Conservation (phyloP, 805 yeast genomes). For the Middelhovenomyces tepae region DNA sequence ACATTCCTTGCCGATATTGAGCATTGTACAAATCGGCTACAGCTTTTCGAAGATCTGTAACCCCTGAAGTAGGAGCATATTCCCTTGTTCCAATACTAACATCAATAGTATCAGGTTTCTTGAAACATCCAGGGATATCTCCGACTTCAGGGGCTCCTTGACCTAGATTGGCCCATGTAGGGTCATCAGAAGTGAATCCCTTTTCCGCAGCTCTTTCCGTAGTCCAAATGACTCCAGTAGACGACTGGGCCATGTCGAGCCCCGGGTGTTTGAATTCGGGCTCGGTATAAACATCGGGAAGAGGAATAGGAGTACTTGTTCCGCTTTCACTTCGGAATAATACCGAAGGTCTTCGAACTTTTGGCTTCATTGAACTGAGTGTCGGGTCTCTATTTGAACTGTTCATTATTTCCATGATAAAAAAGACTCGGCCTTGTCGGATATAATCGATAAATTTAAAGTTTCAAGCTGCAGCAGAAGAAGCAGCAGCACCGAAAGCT, state of each 20-base stretch:
- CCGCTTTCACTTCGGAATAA: constrained; percentile 20
- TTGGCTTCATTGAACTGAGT: no score
- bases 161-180: constrained; percentile 50
- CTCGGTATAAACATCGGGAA: constrained; percentile 21
- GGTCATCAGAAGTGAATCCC: constrained; percentile 37
- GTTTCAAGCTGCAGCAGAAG: no score
- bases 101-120: constrained; percentile 41
- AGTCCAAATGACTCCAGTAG: constrained; percentile 58
- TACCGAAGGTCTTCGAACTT: neutral
- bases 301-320: constrained; percentile 20
- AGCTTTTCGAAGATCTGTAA: constrained; percentile 45
- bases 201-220: constrained; percentile 52
- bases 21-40: constrained; percentile 50
- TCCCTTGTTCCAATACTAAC: constrained; percentile 43
- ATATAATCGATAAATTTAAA: no score
- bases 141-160: constrained; percentile 63
- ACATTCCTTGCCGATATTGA: constrained; percentile 40
- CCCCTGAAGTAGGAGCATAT: constrained; percentile 54
- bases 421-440: no score
- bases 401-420: no score
- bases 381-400: no score
- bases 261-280: constrained; percentile 41
- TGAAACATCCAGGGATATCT: constrained; percentile 49
- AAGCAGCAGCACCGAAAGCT: no score
- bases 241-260: constrained; percentile 47